phyloP scores from a whole-genome alignment of 2,329 filamentous ascomycete genomes.

The Epichloe aotearoae region DNA sequence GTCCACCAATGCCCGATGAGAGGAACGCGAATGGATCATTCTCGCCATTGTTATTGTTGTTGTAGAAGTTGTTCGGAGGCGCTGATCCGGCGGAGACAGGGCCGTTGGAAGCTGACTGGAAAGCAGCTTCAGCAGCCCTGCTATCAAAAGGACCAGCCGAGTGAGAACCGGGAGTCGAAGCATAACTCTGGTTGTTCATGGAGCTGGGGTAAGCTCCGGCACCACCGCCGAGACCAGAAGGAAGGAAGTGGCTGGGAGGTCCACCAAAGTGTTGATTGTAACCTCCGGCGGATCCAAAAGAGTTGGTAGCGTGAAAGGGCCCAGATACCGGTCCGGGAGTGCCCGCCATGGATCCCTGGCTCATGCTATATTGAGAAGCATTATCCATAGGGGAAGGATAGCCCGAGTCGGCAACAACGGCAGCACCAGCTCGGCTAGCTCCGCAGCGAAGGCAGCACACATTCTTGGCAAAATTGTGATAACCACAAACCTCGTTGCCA shows the following conservation, averaged over 20 bases:
- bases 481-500: conserved; percentile 90
- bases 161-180: conserved; percentile 63
- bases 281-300: conserved; percentile 52
- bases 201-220: conserved; percentile 63
- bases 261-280: conserved; percentile 75
- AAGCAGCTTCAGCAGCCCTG: conserved; percentile 85
- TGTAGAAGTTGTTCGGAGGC: conserved; percentile 41
- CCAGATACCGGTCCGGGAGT: conserved; percentile 68
- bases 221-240: conserved; percentile 63
- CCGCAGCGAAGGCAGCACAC: conserved; percentile 94
- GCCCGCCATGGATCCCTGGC: conserved; percentile 73
- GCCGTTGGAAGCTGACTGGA: conserved; percentile 76
- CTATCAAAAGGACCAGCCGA: conserved; percentile 83
- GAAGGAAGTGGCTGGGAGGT: conserved; percentile 80
- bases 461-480: conserved; percentile 99
- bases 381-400: conserved; percentile 87
- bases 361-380: conserved; percentile 72
- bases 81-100: conserved; percentile 64
- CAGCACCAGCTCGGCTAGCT: conserved; percentile 83
- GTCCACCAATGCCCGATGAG: conserved; percentile 55
- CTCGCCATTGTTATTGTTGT: conserved; percentile 50
- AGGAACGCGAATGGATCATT: conserved; percentile 73
- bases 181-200: conserved; percentile 64
- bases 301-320: conserved; percentile 56
- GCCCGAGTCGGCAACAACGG: conserved; percentile 85